phyloP scores from a whole-genome alignment of 371 early-diverging fungal genomes.

The Encephalitozoon cuniculi region DNA sequence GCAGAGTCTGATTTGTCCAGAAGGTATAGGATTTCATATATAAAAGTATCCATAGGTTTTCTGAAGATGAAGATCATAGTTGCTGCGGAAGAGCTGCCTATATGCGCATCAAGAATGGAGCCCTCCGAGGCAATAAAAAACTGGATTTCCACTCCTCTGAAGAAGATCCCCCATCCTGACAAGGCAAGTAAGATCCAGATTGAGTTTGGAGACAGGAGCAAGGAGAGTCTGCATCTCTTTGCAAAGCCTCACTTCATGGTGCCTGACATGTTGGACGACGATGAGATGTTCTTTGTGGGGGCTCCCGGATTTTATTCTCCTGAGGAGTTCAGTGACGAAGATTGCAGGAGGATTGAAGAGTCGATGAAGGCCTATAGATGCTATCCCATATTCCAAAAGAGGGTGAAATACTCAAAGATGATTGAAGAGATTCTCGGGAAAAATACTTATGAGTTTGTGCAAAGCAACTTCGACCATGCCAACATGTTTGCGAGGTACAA shows the following conservation, averaged over 20 bases:
- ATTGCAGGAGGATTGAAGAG: background rate
- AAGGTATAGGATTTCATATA: background rate
- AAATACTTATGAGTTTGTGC: conserved; percentile 1
- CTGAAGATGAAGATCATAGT: background rate
- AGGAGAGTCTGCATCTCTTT: background rate
- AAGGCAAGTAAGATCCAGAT: background rate
- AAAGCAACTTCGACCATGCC: background rate
- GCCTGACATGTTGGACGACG: background rate
- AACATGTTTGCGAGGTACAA: conserved; percentile 16
- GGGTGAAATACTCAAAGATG: background rate
- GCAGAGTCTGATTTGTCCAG: background rate
- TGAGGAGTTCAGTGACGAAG: background rate
- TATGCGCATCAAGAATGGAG: background rate
- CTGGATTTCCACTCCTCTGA: background rate
- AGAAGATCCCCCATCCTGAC: background rate
- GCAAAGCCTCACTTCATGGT: conserved; percentile 5
- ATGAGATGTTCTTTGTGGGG: background rate
- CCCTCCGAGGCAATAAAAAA: background rate
- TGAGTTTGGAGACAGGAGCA: background rate
- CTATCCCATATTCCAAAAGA: background rate
- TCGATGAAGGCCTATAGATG: background rate
- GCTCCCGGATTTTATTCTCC: background rate
- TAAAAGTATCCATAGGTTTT: background rate
- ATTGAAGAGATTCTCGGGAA: background rate
- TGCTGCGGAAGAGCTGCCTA: background rate